Conservation (phyloP, 1,284 basidiomycete genomes). For the Austroboletus olivaceoglutinosus region DNA sequence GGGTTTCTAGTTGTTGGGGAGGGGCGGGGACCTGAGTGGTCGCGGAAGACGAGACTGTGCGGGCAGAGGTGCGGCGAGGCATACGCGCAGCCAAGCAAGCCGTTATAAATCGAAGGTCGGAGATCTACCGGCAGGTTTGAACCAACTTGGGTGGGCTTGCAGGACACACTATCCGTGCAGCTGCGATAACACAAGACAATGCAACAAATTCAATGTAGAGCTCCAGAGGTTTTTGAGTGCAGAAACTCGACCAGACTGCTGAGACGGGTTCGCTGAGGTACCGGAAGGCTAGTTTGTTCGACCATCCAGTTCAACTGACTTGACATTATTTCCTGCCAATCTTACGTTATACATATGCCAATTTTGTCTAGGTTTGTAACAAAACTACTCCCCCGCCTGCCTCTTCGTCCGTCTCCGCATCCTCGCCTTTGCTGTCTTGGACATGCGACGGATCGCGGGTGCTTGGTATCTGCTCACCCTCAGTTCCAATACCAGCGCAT, state of each 20-base stretch:
- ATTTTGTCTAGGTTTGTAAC: conserved; percentile 4
- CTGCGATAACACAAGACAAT: conserved; percentile 22
- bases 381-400: conserved; percentile 12
- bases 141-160: conserved; percentile 15
- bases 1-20: conserved; percentile 27
- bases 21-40: conserved; percentile 25
- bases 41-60: conserved; percentile 25
- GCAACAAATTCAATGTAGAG: conserved; percentile 20
- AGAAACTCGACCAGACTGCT: conserved; percentile 10
- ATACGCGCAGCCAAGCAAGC: conserved; percentile 37
- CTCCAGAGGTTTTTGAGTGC: not conserved
- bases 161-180: conserved; percentile 14
- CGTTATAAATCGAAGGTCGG: conserved; percentile 37
- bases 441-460: conserved; percentile 50
- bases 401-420: conserved; percentile 47
- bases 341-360: conserved; percentile 23
- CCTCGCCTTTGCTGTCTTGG: conserved; percentile 58
- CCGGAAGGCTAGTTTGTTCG: conserved; percentile 1
- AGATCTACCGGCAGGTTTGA: conserved; percentile 33
- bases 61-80: conserved; percentile 37
- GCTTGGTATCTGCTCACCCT: conserved; percentile 51
- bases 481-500: conserved; percentile 1
- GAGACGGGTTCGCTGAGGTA: conserved; percentile 11
- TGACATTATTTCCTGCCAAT: conserved; percentile 14
- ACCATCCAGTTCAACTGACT: conserved; percentile 5